phyloP scores from a whole-genome alignment of 2,329 filamentous ascomycete species.

The Coniochaeta ligniaria region DNA sequence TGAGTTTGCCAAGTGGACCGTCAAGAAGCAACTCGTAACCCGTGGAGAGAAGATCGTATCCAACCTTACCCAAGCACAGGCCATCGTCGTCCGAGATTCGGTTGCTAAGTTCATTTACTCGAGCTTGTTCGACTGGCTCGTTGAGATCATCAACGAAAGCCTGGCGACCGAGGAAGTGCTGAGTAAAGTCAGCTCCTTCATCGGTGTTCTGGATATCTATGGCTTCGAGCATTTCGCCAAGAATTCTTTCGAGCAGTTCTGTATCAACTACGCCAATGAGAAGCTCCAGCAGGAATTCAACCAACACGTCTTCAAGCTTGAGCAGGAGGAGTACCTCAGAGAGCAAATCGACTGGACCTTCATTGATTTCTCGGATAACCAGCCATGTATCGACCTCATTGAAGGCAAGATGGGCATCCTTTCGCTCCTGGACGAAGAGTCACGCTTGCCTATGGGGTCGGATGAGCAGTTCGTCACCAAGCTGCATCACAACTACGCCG shows the following conservation, averaged over 20 bases:
- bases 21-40: slow-evolving; percentile 97
- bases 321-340: slow-evolving; percentile 93
- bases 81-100: slow-evolving; percentile 89
- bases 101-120: slow-evolving; percentile 99
- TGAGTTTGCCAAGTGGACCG: slow-evolving; percentile 94
- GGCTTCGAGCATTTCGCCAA: slow-evolving; percentile 99
- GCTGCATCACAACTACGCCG: slow-evolving; percentile 85
- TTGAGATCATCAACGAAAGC: slow-evolving; percentile 91
- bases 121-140: slow-evolving; percentile 96
- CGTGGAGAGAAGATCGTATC: slow-evolving; percentile 97
- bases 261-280: slow-evolving; percentile 99
- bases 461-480: slow-evolving; percentile 97
- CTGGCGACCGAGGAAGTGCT: slow-evolving; percentile 85
- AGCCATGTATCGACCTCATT: slow-evolving; percentile 97
- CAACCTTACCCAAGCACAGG: slow-evolving; percentile 88
- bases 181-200: slow-evolving; percentile 78
- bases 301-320: slow-evolving; percentile 97
- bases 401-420: slow-evolving; percentile 94
- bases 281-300: slow-evolving; percentile 99
- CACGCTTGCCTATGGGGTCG: slow-evolving; percentile 90
- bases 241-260: slow-evolving; percentile 99
- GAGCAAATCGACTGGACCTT: slow-evolving; percentile 99
- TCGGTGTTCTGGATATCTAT: slow-evolving; percentile 98
- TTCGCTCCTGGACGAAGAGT: slow-evolving; percentile 91
- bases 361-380: slow-evolving; percentile 98